Percentiles rank a stretch among this genome's conserved stretches.
These are phyloP conservation scores for Arxiozyma slooffiae DNA, from an alignment of 1,139 yeast species.

Conservation along the genomic window DNA sequence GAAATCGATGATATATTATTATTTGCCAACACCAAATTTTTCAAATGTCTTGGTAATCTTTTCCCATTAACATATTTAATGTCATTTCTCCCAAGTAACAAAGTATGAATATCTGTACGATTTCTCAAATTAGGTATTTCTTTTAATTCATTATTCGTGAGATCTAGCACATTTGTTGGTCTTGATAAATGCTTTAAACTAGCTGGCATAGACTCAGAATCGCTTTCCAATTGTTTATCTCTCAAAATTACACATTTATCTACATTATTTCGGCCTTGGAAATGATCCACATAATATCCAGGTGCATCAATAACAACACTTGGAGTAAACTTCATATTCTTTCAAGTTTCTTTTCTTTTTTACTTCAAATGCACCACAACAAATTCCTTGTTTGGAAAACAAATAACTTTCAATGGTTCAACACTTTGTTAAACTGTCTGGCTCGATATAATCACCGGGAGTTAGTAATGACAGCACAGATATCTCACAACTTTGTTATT, in stretches of 20 bases:
- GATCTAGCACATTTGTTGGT: conserved; percentile 23
- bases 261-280: conserved; percentile 18
- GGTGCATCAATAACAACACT: conserved; percentile 35
- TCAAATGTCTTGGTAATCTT: conserved; percentile 19
- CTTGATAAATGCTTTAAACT: conserved; percentile 18
- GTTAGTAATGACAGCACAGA: neutral
- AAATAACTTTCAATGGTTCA: neutral
- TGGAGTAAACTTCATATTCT: conserved; percentile 2
- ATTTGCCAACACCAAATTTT: conserved; percentile 18
- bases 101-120: conserved; percentile 22
- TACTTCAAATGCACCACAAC: no score
- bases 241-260: conserved; percentile 25
- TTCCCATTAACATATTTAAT: conserved; percentile 19
- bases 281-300: conserved; percentile 32
- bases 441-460: neutral
- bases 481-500: no score
- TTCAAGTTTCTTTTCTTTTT: neutral
- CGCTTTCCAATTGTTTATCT: conserved; percentile 22
- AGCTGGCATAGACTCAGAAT: conserved; percentile 20
- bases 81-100: conserved; percentile 24
- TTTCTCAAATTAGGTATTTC: conserved; percentile 18
- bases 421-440: neutral
- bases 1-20: conserved; percentile 15
- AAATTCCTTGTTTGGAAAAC: neutral
- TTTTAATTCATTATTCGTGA: conserved; percentile 25